Evolutionary conservation across 345 rosid genomes (phyloP), one percentile per base, ranked within the genome.

Genomic region (Ailanthus altissimus): DNA sequence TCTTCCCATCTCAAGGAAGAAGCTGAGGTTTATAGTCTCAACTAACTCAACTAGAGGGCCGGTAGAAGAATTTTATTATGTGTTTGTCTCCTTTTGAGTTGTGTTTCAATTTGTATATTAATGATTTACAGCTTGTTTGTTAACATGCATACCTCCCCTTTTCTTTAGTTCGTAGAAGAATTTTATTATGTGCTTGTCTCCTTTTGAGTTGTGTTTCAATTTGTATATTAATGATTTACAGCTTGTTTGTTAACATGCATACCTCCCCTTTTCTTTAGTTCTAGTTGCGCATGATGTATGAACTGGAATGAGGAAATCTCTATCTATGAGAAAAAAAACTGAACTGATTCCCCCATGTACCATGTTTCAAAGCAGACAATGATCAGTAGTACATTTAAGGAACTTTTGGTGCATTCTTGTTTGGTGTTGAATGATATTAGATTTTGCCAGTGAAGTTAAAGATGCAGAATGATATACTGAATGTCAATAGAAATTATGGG

Each of bases 41-140:
- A 79, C 84, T 83, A 88, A 85, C 89, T 74, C 77, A 77, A 79
- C 77, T 76, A 78, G 83, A 74, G 77, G 83, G 67, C 81, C 64
- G 42, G 51, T 83, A 68, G 73, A 82, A 79, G 72, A 72, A n/a
- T n/a, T n/a, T n/a, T 46, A 80, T 73, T 26, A 50, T n/a, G 20
- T 54, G 63, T 66, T 43, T 57, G 50, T 70, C 23, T n/a, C 79
- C 63, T 82, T 71, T 74, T 76, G 72, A 66, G 46, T 78, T 78
- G 75, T 56, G n/a, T 62, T 77, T 58, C 51, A 40, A 74, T 85
- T n/a, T 88, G 89, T 86, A 83, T 77, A 80, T 85, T 79, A 76
- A 78, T 75, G 77, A 75, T 63, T 61, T 66, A 38, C 54, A 63
- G 23, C 58, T 77, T 75, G 79, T 73, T 77, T 73, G 77, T 53